phyloP scores from a whole-genome alignment of 164 flowering plant genomes.

The Sextonia rubra region DNA sequence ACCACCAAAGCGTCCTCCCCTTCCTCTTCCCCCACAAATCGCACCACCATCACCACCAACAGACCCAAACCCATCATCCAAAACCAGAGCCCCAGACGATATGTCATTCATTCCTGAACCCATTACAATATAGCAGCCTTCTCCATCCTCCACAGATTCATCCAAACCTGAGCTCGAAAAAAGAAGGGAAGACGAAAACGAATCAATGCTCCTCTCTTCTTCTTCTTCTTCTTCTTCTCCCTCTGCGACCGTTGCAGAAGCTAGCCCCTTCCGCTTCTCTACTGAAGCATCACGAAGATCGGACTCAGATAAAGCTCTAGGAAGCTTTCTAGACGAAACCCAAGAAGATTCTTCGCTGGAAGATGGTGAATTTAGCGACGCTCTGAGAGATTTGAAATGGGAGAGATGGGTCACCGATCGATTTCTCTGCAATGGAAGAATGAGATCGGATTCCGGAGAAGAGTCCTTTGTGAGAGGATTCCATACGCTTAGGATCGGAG shows the following conservation, averaged over 20 bases:
- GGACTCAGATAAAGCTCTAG: constrained; percentile 39
- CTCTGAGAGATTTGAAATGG: not conserved
- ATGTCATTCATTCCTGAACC: not conserved
- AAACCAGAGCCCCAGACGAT: not conserved
- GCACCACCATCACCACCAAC: not conserved
- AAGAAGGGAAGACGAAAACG: constrained; percentile 20
- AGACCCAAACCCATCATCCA: constrained; percentile 4
- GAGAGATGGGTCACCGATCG: not conserved
- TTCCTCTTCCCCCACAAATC: constrained; percentile 9
- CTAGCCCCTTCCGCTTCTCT: constrained; percentile 18
- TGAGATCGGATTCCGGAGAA: not conserved
- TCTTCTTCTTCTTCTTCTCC: constrained; percentile 16
- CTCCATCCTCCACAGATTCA: constrained; percentile 18
- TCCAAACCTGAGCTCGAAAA: constrained; percentile 28
- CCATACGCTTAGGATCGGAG: constrained; percentile 5
- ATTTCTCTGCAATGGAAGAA: not conserved
- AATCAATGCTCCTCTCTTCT: not conserved
- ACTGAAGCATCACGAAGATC: constrained; percentile 23
- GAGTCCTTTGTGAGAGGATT: constrained; percentile 1
- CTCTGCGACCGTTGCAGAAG: constrained; percentile 17
- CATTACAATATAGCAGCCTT: not conserved
- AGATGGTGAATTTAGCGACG: constrained; percentile 1
- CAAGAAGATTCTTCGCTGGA: not conserved
- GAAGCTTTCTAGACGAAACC: constrained; percentile 24
- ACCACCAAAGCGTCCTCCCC: constrained; percentile 5